These are phyloP conservation scores for Acanthamoeba quina DNA, from an alignment of 208 protist genomes.

Conservation along the genomic window DNA sequence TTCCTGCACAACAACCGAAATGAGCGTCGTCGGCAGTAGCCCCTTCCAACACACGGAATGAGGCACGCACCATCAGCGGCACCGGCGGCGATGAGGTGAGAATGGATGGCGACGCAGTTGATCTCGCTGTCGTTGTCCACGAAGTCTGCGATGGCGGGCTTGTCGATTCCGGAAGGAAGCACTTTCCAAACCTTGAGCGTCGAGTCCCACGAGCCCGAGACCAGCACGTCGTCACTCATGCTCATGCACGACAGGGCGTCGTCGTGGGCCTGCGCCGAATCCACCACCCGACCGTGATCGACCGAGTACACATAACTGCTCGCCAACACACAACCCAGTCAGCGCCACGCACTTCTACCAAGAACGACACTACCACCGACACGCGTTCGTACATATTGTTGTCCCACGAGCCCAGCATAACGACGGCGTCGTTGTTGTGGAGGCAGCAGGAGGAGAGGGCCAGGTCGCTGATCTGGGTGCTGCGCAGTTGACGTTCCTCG, in stretches of 20 bases:
- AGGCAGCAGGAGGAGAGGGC: conserved; percentile 83
- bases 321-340: too few relatives aligned
- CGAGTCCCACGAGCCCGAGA: conserved; percentile 74
- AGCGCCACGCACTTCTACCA: too few relatives aligned
- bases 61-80: conserved; percentile 22
- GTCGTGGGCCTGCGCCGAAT: conserved; percentile 80
- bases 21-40: background rate
- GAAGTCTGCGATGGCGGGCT: conserved; percentile 25
- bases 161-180: conserved; percentile 50
- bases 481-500: conserved; percentile 85
- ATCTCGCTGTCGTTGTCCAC: conserved; percentile 68
- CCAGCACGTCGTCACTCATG: conserved; percentile 74
- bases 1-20: background rate
- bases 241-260: conserved; percentile 84
- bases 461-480: conserved; percentile 67
- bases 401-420: conserved; percentile 87
- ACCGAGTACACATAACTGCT: conserved; percentile 86
- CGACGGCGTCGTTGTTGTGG: conserved; percentile 79
- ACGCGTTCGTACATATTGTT: conserved; percentile 83
- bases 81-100: conserved; percentile 1
- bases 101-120: conserved; percentile 31
- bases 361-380: background rate
- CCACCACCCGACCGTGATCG: conserved; percentile 81
- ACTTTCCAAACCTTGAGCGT: conserved; percentile 52
- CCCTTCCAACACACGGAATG: background rate